Conservation (phyloP, 1,139 yeast genomes). For the Hyphopichia burtonii region DNA sequence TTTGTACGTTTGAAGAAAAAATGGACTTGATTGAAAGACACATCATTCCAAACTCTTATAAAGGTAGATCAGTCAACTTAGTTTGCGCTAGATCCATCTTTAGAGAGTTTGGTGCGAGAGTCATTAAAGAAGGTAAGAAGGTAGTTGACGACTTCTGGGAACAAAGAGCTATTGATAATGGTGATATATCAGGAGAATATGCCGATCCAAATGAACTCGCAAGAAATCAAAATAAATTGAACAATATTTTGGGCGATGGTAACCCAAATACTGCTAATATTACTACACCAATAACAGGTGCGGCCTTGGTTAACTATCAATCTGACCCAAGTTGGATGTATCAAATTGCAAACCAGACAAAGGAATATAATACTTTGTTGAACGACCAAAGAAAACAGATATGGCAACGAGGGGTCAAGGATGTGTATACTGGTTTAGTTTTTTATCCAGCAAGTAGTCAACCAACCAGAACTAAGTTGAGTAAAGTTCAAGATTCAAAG, state of each 20-base stretch:
- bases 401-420: constrained; percentile 62
- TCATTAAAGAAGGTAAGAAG: constrained; percentile 76
- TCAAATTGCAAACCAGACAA: constrained; percentile 77
- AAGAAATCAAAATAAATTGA: constrained; percentile 18
- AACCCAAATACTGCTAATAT: constrained; percentile 16
- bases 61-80: constrained; percentile 84
- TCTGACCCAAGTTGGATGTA: constrained; percentile 83
- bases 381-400: constrained; percentile 58
- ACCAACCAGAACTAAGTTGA: constrained; percentile 46
- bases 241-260: constrained; percentile 16
- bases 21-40: constrained; percentile 79
- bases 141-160: constrained; percentile 91
- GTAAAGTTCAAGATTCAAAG: constrained; percentile 14
- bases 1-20: constrained; percentile 76
- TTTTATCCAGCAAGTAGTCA: constrained; percentile 79
- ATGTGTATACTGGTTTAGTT: constrained; percentile 76
- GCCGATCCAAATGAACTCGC: constrained; percentile 69
- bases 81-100: constrained; percentile 90
- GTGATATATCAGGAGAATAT: constrained; percentile 74
- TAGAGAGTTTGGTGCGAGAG: constrained; percentile 88
- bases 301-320: constrained; percentile 43
- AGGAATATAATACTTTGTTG: constrained; percentile 64
- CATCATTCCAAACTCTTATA: constrained; percentile 84
- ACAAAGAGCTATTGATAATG: constrained; percentile 63
- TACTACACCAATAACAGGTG: constrained; percentile 37